Base-by-base conservation (phyloP, 495 filamentous ascomycete species). In the Achaetomiella virescens region DNA sequence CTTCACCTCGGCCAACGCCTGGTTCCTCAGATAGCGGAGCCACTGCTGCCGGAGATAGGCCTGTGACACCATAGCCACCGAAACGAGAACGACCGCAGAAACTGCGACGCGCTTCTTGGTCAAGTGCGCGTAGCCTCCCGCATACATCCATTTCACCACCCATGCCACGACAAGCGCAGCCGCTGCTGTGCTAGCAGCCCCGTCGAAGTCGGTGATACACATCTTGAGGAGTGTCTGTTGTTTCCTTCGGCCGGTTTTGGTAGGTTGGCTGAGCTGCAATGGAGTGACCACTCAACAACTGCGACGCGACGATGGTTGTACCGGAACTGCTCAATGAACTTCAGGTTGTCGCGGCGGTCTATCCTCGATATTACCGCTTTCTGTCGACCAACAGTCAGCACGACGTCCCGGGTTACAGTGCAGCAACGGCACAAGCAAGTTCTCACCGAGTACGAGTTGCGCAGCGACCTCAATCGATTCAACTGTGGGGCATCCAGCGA, bases 291-390 rank as follows among this genome's bases (percentile, higher is more conserved):
- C 80, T 88, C 49, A 98, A 75, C 20, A 98, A 80, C 65, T 95
- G 93, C 37, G 93, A 98, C 25, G 92, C 91, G 48, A 97, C 85
- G 57, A 98, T 92, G 31, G 91, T 86, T n/a, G 67, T 97, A 97
- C 22, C 93, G 87, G 53, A 97, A 97, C 62, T 92, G 87, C 75
- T 98, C 93, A 45, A 98, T 79, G 63, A 98, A 98, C 42, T 83
- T 81, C 57, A 85, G 78, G 64, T 93, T 96, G 58, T 96, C 90
- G 53, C 83, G 84, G 60, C 85, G 80, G 36, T 88, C 86, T 58
- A 97, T 80, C 50, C 85, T 83, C 40, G 88, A 86, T 60, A 89
- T 91, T 41, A 88, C 78, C 11, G 80, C 80, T 55, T 59, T 70
- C 62, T 70, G 53, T 49, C n/a, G 22, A 37, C 37, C 47, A 46